Evolutionary conservation across 2,329 filamentous ascomycete species (phyloP).

Genomic region (Talaromyces sp.): DNA sequence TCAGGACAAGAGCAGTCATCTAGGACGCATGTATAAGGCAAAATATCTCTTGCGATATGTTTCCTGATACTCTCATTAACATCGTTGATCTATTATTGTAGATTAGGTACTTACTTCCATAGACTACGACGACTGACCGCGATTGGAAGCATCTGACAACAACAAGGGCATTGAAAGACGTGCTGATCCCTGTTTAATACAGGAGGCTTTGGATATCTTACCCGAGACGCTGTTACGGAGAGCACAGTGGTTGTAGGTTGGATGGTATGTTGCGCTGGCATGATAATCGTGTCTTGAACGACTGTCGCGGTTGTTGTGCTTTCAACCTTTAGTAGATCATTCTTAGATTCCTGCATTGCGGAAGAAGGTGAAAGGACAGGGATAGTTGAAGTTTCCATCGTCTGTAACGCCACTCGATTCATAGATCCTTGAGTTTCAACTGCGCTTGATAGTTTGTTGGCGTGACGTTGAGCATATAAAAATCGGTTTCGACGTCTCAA

Average conservation of each 20-base stretch:
- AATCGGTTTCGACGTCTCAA: slow-evolving; percentile 15
- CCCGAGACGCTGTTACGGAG: slow-evolving; percentile 1
- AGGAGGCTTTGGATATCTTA: slow-evolving; percentile 14
- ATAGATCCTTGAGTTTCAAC: background rate
- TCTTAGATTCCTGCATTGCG: too few relatives aligned
- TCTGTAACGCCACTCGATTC: background rate
- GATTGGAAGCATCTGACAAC: slow-evolving; percentile 12
- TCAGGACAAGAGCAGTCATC: background rate
- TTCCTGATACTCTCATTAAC: slow-evolving; percentile 1
- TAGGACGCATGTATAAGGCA: slow-evolving; percentile 8
- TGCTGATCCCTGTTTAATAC: background rate
- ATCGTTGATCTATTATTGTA: background rate
- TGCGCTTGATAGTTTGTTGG: slow-evolving; percentile 1
- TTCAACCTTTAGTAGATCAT: background rate
- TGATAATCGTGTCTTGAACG: background rate
- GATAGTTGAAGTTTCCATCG: background rate
- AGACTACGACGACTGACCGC: background rate
- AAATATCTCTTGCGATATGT: background rate
- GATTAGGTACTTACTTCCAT: slow-evolving; percentile 13
- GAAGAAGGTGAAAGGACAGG: background rate
- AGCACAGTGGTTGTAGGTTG: background rate
- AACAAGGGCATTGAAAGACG: slow-evolving; percentile 16
- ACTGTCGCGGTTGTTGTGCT: background rate
- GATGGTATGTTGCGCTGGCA: background rate
- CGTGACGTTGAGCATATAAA: slow-evolving; percentile 15